Evolutionary conservation across 805 yeast genomes (phyloP).

Genomic region (Zygotorulaspora danielsina): DNA sequence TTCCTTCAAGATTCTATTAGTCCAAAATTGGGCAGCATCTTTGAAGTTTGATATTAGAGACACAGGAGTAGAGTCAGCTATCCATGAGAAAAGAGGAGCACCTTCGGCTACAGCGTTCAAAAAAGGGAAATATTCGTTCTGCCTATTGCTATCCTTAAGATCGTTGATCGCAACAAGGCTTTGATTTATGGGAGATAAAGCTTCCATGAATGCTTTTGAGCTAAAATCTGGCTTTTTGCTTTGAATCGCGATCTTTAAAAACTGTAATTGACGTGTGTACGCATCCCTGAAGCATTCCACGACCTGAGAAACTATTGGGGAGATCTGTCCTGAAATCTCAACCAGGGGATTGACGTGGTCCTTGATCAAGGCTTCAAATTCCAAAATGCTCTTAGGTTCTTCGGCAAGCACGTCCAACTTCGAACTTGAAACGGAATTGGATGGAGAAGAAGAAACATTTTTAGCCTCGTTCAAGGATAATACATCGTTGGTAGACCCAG

Average conservation of each 20-base stretch:
- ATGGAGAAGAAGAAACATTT: slow-evolving; percentile 11
- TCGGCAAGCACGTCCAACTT: slow-evolving; percentile 12
- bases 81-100: slow-evolving; percentile 87
- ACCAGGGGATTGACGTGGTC: slow-evolving; percentile 58
- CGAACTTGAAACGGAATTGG: slow-evolving; percentile 14
- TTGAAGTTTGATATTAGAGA: slow-evolving; percentile 74
- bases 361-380: slow-evolving; percentile 51
- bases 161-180: slow-evolving; percentile 53
- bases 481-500: slow-evolving; percentile 16
- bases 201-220: slow-evolving; percentile 50
- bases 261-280: slow-evolving; percentile 47
- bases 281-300: slow-evolving; percentile 52
- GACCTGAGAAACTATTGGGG: slow-evolving; percentile 45
- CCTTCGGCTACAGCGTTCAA: slow-evolving; percentile 87
- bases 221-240: slow-evolving; percentile 62
- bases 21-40: slow-evolving; percentile 92
- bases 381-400: slow-evolving; percentile 43
- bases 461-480: slow-evolving; percentile 20
- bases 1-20: slow-evolving; percentile 84
- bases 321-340: slow-evolving; percentile 37
- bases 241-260: slow-evolving; percentile 54
- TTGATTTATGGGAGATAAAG: slow-evolving; percentile 66
- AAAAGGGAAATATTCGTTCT: slow-evolving; percentile 60
- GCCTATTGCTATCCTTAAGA: slow-evolving; percentile 71
- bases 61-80: slow-evolving; percentile 70